phyloP scores from a whole-genome alignment of 208 protist genomes.

The Paratrypanosoma confusum region DNA sequence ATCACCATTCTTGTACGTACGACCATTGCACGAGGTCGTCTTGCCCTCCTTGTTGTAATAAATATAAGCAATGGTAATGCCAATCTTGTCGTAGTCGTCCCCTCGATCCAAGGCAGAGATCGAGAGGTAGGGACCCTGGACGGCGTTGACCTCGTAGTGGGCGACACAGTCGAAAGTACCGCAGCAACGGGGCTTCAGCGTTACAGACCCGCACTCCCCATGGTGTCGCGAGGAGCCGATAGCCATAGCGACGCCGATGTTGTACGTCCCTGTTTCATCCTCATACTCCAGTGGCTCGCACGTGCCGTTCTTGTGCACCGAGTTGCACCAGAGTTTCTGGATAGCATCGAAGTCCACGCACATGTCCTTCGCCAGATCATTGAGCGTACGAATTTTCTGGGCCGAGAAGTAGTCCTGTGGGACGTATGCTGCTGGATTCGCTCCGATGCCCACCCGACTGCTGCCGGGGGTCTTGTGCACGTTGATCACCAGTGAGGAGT shows the following conservation, averaged over 20 bases:
- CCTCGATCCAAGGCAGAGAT: slow-evolving; percentile 88
- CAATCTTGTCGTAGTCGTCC: slow-evolving; percentile 85
- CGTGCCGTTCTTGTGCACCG: slow-evolving; percentile 60
- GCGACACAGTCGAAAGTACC: slow-evolving; percentile 90
- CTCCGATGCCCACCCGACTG: slow-evolving; percentile 85
- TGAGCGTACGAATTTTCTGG: slow-evolving; percentile 69
- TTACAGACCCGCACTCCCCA: slow-evolving; percentile 82
- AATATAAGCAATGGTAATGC: slow-evolving; percentile 83
- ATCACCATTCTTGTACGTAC: slow-evolving; percentile 69
- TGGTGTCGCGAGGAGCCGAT: slow-evolving; percentile 68
- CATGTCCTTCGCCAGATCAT: slow-evolving; percentile 42
- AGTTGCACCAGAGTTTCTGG: slow-evolving; percentile 27
- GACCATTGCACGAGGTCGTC: slow-evolving; percentile 54
- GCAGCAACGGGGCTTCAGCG: slow-evolving; percentile 81
- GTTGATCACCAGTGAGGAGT: slow-evolving; percentile 73
- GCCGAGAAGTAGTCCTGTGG: slow-evolving; percentile 83
- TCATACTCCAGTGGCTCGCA: slow-evolving; percentile 61
- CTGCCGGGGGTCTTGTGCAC: slow-evolving; percentile 86
- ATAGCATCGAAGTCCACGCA: slow-evolving; percentile 83
- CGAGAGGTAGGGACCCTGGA: slow-evolving; percentile 85
- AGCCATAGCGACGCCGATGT: slow-evolving; percentile 84
- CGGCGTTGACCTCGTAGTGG: slow-evolving; percentile 81
- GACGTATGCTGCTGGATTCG: slow-evolving; percentile 81
- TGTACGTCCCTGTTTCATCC: slow-evolving; percentile 70
- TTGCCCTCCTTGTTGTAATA: slow-evolving; percentile 56